These are phyloP conservation scores for Chloranthus sessilifolius DNA, from an alignment of 164 flowering plant species.

Conservation along the genomic window DNA sequence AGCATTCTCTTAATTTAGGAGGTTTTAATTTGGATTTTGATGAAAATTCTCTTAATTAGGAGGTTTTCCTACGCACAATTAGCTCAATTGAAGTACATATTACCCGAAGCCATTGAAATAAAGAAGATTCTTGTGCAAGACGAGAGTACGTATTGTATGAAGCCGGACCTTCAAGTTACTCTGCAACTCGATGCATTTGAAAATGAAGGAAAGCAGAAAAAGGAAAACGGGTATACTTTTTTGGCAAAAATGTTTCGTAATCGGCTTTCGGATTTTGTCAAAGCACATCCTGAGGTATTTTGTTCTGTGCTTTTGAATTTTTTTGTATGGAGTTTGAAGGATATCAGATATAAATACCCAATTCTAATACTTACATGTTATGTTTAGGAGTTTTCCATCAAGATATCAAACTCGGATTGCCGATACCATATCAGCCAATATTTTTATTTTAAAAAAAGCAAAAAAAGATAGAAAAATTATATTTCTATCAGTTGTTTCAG, in stretches of 20 bases:
- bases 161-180: constrained; percentile 55
- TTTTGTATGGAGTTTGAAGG: too few species aligned
- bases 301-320: too few species aligned
- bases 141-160: constrained; percentile 69
- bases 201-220: constrained; percentile 20
- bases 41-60: constrained; percentile 32
- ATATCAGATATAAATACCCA: too few species aligned
- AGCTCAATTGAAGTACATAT: constrained; percentile 74
- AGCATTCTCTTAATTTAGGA: too few species aligned
- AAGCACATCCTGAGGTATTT: constrained; percentile 72
- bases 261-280: constrained; percentile 43
- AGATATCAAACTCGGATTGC: too few species aligned
- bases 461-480: too few species aligned
- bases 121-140: constrained; percentile 46
- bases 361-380: too few species aligned
- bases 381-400: too few species aligned
- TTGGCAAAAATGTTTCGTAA: constrained; percentile 50
- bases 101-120: constrained; percentile 61
- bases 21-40: too few species aligned
- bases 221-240: constrained; percentile 19
- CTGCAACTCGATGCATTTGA: constrained; percentile 36
- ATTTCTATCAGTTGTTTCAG: too few species aligned
- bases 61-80: constrained; percentile 61
- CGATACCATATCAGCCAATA: too few species aligned
- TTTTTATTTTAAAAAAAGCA: too few species aligned